Evolutionary conservation across 73 alveolate species (phyloP), one percentile per base, ranked within the genome.

Genomic region (Paramecium sexaurelia): DNA sequence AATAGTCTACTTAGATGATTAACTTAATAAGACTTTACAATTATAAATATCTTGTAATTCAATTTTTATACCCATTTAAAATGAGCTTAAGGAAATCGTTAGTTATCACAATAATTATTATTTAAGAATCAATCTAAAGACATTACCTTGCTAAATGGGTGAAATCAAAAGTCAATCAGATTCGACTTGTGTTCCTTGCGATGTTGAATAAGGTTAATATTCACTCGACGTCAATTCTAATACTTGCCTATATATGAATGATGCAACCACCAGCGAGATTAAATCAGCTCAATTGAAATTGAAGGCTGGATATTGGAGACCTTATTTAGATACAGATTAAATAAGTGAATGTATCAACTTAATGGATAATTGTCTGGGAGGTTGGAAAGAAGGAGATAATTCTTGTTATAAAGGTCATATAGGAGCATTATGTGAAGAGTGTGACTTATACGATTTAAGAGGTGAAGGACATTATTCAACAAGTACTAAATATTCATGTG

Each of bases 381-480:
- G 87, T 15, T 75, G 87, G 55, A 61, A 56, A 11, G 71, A 36
- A 33, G 93, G 73, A 10, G 84, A 86, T 26, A 39, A 20, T 11
- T 86, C 82, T 7, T 86, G 93, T 22, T n/a, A 2, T 29, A 15
- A 37, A 33, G 93, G 93, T 0, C 86, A 86, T 15, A 57, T 32
- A 33, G 93, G 93, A 13, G 87, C 93, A n/a, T 75, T 86, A 6
- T 86, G 93, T 33, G 93, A 86, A 56, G 67, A 86, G 32, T 86
- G 93, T 57, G 93, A 86, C 61, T 26, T 86, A 19, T 86, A 86
- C 61, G 39, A 75, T 55, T 2, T 20, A 29, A 36, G 55, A 55
- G 82, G 93, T 11, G 69, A 56, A 17, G 66, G 84, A 32, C 0
- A 47, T 15, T 86, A 33, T 56, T 37, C 84, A 13, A 61, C 55